These are phyloP conservation scores for Chlorella sp. DNA, from an alignment of 139 green algal genomes.

Conservation along the genomic window DNA sequence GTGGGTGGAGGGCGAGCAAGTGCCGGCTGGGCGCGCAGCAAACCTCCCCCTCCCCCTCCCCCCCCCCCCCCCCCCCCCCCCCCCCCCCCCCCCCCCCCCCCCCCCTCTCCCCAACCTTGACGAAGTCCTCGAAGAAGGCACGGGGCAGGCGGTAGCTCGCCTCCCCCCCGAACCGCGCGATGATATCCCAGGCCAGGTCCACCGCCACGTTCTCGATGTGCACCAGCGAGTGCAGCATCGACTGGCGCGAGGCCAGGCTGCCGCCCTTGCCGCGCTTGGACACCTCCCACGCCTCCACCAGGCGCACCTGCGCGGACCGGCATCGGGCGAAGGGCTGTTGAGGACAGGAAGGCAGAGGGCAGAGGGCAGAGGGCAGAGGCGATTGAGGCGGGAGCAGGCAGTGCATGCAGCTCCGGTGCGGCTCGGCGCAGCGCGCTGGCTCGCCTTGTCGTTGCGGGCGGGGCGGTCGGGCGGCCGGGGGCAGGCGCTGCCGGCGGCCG, in stretches of 20 bases:
- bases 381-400: background rate
- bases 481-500: background rate
- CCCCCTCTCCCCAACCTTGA: conserved; percentile 49
- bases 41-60: no score
- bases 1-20: no score
- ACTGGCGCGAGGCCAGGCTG: conserved; percentile 54
- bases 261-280: conserved; percentile 67
- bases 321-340: background rate
- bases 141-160: conserved; percentile 55
- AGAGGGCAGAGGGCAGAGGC: background rate
- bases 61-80: no score
- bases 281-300: conserved; percentile 54
- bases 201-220: conserved; percentile 87
- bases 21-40: no score
- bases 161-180: conserved; percentile 75
- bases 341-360: background rate
- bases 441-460: conserved; percentile 20
- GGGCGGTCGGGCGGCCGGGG: conserved; percentile 14
- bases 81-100: no score
- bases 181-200: conserved; percentile 86
- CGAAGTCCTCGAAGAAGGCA: conserved; percentile 84
- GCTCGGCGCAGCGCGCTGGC: background rate
- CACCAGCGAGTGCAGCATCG: conserved; percentile 50
- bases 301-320: conserved; percentile 42
- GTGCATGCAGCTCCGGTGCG: background rate